Evolutionary conservation across 441 rosid genomes (phyloP).

Genomic region (Sinapis alba): DNA sequence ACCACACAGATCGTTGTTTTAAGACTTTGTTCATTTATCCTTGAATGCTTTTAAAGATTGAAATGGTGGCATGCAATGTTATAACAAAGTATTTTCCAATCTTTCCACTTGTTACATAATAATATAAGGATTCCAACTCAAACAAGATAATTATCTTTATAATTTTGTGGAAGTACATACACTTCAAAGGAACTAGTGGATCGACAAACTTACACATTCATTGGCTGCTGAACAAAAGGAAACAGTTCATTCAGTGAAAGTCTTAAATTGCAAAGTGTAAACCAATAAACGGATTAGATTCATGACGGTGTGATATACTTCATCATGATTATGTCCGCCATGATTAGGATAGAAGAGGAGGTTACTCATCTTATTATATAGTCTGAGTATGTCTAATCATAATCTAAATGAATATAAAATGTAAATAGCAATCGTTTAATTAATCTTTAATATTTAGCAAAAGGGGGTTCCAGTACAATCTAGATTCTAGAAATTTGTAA

Average conservation of each 20-base stretch:
- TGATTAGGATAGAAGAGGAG: background rate
- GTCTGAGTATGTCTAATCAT: background rate
- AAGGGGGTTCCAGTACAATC: conserved; percentile 14
- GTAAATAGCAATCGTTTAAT: conserved; percentile 1
- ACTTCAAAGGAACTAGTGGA: conserved; percentile 15
- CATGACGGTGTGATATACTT: background rate
- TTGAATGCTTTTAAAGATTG: background rate
- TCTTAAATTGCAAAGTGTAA: background rate
- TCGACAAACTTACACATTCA: conserved; percentile 3
- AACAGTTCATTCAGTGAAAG: background rate
- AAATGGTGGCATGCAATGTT: conserved; percentile 8
- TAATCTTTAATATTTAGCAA: background rate
- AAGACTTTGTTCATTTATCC: background rate
- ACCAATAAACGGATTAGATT: conserved; percentile 17
- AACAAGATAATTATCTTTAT: background rate
- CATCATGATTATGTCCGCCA: conserved; percentile 23
- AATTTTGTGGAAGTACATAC: conserved; percentile 13
- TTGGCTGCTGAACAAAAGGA: background rate
- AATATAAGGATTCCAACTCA: background rate
- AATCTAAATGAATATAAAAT: conserved; percentile 1
- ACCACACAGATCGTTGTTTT: conserved; percentile 21
- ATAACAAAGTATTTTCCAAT: background rate
- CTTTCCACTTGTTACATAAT: conserved; percentile 16
- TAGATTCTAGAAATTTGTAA: conserved; percentile 14
- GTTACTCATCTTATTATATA: background rate